Evolutionary conservation across 768 basidiomycete species (phyloP), one percentile per base, ranked within the genome.

Genomic region (Mycena leptocephala): DNA sequence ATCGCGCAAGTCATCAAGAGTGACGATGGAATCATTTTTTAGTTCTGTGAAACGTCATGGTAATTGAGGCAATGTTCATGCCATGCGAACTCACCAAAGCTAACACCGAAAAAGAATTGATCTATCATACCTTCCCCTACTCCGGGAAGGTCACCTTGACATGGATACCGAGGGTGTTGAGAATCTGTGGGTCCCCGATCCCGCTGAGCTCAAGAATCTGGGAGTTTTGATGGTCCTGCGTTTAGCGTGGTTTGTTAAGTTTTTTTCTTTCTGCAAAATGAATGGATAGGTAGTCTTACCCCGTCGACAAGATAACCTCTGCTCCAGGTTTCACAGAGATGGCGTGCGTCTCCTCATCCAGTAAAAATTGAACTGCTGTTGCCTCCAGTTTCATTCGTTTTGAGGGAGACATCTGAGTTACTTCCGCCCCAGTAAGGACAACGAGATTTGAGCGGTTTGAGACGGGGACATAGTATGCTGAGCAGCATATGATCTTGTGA

Each of bases 281-380:
- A 58, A 30, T 58, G 56, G 53, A 58, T n/a, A n/a, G n/a, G n/a
- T 33, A 78, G 81, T n/a, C 83, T 28, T 41, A 84, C 84, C 85
- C 83, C 6, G 85, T 82, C 56, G 74, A 80, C 3, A 90, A 76
- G 72, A 90, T 87, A 63, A 88, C 88, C 77, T 91, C 89, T 26
- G 46, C 65, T 48, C 65, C 65, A 51, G 39, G 41, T n/a, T 53
- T 67, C 28, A 67, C 65, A 30, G 41, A 30, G 22, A 67, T 33
- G 33, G 30, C 9, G n/a, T 67, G 48, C 7, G 22, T 48, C n/a
- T 65, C 30, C 28, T 43, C 65, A 28, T 32, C 65, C n/a, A 67
- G n/a, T 10, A 53, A 48, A 24, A 67, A 30, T 22, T 46, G 28
- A 67, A 67, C 65, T 41, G 39, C 32, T 22, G 48, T 67, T 35